A percentile compares a stretch with the other conserved stretches of the same genome.
Conservation (phyloP, 805 yeast species). For the Priceomyces fermenticarens region DNA sequence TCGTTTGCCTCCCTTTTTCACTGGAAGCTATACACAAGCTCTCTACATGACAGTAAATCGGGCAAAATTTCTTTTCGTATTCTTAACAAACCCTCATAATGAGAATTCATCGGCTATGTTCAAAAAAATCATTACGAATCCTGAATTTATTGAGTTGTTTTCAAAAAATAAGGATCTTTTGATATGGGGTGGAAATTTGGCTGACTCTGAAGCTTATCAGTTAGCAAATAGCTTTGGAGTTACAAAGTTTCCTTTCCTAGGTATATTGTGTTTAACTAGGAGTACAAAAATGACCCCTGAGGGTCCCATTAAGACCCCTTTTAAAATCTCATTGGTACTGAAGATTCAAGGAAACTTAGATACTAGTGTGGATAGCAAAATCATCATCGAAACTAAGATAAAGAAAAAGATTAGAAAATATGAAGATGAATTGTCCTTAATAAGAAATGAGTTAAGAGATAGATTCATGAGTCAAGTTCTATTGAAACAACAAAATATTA, state of each 20-base stretch:
- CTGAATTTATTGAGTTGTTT: slow-evolving; percentile 42
- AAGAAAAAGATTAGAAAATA: slow-evolving; percentile 50
- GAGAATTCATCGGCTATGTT: slow-evolving; percentile 58
- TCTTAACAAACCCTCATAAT: slow-evolving; percentile 69
- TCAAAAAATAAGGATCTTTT: slow-evolving; percentile 47
- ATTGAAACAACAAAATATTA: slow-evolving; percentile 71
- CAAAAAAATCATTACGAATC: slow-evolving; percentile 50
- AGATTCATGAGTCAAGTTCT: slow-evolving; percentile 55
- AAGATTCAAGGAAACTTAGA: slow-evolving; percentile 62
- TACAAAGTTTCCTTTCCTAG: slow-evolving; percentile 78
- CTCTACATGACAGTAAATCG: slow-evolving; percentile 65
- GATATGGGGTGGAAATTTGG: slow-evolving; percentile 86
- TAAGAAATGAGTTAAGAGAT: slow-evolving; percentile 64
- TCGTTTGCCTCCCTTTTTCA: slow-evolving; percentile 47
- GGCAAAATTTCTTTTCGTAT: slow-evolving; percentile 69
- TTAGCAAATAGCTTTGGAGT: slow-evolving; percentile 72
- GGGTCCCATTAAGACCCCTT: slow-evolving; percentile 50
- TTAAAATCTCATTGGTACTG: slow-evolving; percentile 59
- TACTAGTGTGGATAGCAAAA: slow-evolving; percentile 32
- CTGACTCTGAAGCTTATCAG: slow-evolving; percentile 80
- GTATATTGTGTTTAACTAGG: slow-evolving; percentile 68
- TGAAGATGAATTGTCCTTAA: slow-evolving; percentile 55
- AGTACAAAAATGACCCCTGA: slow-evolving; percentile 51
- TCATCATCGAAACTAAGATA: slow-evolving; percentile 37
- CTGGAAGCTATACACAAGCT: slow-evolving; percentile 81